These are phyloP conservation scores for Tetracladium setigerum DNA, from an alignment of 495 filamentous ascomycete genomes.

Conservation along the genomic window DNA sequence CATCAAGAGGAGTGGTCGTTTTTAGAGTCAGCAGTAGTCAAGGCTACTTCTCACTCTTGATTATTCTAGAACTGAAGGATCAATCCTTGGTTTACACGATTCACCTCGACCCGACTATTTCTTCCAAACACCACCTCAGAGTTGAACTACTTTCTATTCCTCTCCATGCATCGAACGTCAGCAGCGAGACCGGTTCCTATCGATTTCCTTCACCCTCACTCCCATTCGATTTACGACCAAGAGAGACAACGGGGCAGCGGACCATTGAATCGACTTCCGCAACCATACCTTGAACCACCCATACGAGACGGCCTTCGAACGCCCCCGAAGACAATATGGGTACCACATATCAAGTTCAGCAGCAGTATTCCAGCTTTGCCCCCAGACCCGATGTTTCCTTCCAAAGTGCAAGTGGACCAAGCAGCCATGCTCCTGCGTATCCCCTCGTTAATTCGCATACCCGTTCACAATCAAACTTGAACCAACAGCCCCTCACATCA, in stretches of 20 bases:
- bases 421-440: conserved; percentile 17
- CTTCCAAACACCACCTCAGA: not conserved
- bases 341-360: conserved; percentile 39
- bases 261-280: not conserved
- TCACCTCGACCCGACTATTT: not conserved
- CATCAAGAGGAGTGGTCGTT: not conserved
- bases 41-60: not conserved
- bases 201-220: conserved; percentile 14
- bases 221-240: conserved; percentile 8
- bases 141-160: not conserved
- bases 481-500: conserved; percentile 7
- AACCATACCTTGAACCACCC: conserved; percentile 18
- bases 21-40: not conserved
- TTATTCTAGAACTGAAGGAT: not conserved
- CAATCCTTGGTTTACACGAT: not conserved
- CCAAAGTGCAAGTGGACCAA: conserved; percentile 19
- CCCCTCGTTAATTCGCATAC: conserved; percentile 2
- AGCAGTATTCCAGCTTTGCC: conserved; percentile 29
- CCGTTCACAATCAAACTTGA: conserved; percentile 13
- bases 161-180: conserved; percentile 22
- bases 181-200: conserved; percentile 18
- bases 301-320: conserved; percentile 35
- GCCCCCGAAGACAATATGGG: conserved; percentile 42
- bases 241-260: conserved; percentile 14
- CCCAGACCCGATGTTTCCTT: conserved; percentile 27